A percentile compares a stretch with the other conserved stretches of the same genome.
phyloP scores from a whole-genome alignment of 805 yeast genomes.

The Sugiyamaella smithiae region DNA sequence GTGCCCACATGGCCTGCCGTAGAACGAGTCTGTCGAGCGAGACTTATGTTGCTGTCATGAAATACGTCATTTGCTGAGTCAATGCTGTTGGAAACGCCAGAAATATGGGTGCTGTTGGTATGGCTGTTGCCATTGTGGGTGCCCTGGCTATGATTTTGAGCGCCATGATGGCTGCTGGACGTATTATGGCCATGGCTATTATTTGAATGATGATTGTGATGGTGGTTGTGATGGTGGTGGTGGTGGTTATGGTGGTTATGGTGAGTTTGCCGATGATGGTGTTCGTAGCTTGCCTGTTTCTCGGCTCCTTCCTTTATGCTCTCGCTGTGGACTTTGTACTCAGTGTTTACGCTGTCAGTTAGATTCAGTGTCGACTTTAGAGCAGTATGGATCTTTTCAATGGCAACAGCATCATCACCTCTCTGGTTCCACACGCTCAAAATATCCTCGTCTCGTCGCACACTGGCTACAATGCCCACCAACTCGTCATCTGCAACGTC shows the following conservation, averaged over 20 bases:
- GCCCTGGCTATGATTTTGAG: not conserved
- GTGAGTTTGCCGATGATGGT: slow-evolving; percentile 8
- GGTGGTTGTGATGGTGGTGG: slow-evolving; percentile 2
- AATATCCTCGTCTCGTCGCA: slow-evolving; percentile 57
- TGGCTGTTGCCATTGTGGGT: slow-evolving; percentile 1
- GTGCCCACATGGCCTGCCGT: no score
- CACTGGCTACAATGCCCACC: slow-evolving; percentile 57
- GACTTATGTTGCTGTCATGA: no score
- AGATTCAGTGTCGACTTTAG: slow-evolving; percentile 21
- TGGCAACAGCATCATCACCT: slow-evolving; percentile 33
- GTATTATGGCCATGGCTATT: not conserved
- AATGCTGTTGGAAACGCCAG: not conserved
- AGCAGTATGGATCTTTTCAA: slow-evolving; percentile 24
- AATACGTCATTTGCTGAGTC: not conserved
- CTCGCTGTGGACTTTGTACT: slow-evolving; percentile 33
- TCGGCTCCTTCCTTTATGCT: slow-evolving; percentile 30
- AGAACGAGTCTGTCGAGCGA: no score
- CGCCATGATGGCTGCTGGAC: not conserved
- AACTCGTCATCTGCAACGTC: slow-evolving; percentile 35
- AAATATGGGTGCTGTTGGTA: not conserved
- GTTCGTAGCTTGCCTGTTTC: slow-evolving; percentile 19
- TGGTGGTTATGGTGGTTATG: slow-evolving; percentile 4
- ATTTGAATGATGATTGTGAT: not conserved
- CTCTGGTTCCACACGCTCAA: slow-evolving; percentile 59
- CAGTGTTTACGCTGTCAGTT: slow-evolving; percentile 19